Conservation (phyloP, 2,329 filamentous ascomycete genomes). For the Fusarium camptoceras region DNA sequence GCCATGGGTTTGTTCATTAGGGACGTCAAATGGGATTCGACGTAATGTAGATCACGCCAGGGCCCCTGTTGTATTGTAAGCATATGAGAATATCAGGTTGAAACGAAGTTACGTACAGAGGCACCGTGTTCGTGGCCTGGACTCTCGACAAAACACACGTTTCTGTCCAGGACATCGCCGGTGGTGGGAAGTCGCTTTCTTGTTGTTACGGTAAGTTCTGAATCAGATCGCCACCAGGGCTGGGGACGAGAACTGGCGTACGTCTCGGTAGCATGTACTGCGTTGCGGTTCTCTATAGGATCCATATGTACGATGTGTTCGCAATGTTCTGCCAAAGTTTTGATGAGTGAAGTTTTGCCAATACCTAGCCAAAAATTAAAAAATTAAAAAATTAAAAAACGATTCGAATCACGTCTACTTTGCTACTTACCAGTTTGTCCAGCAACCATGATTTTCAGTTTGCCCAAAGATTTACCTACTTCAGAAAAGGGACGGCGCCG, state of each 20-base stretch:
- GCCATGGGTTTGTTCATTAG: constrained; percentile 65
- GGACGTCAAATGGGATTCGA: constrained; percentile 64
- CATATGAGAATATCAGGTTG: constrained; percentile 10
- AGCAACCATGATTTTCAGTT: constrained; percentile 88
- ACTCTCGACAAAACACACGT: constrained; percentile 93
- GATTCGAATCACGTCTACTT: neutral
- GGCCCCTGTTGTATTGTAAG: constrained; percentile 64
- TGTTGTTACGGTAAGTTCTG: constrained; percentile 69
- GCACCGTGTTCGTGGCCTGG: constrained; percentile 69
- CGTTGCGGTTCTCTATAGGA: constrained; percentile 59
- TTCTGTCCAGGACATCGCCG: constrained; percentile 86
- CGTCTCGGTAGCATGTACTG: constrained; percentile 68
- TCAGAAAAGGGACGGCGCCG: constrained; percentile 89
- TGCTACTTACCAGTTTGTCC: constrained; percentile 74
- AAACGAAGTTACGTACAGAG: constrained; percentile 58
- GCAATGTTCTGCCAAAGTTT: constrained; percentile 86
- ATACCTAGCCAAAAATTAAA: constrained; percentile 64
- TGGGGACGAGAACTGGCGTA: constrained; percentile 86
- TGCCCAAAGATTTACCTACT: constrained; percentile 84
- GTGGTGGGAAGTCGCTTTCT: constrained; percentile 73
- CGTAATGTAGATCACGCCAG: constrained; percentile 75
- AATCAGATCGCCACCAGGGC: constrained; percentile 88
- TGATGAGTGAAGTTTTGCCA: constrained; percentile 91
- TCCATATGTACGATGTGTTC: constrained; percentile 96
- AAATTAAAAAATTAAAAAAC: neutral